These are phyloP conservation scores for Aegilops sharonensis DNA, from an alignment of 176 grass and related monocot species.

Conservation along the genomic window DNA sequence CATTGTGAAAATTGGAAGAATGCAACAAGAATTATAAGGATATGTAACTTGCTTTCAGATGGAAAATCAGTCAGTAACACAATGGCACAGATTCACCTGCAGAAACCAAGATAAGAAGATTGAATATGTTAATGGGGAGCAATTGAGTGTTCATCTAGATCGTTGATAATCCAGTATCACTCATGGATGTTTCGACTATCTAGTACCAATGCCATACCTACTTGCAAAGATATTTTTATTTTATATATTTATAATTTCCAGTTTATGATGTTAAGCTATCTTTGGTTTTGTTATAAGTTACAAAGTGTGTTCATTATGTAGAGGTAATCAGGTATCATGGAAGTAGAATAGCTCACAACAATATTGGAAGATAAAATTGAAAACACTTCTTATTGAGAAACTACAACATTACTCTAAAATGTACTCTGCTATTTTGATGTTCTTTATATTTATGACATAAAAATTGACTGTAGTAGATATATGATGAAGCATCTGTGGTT, in stretches of 20 bases:
- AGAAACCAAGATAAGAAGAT: slow-evolving; percentile 34
- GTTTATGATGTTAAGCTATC: not conserved
- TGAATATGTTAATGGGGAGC: slow-evolving; percentile 18
- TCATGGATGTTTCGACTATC: not conserved
- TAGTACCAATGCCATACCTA: not conserved
- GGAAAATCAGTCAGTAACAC: slow-evolving; percentile 38
- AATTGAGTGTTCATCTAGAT: not conserved
- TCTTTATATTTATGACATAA: not conserved
- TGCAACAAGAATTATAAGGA: slow-evolving; percentile 30
- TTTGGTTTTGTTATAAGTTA: not conserved
- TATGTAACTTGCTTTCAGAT: slow-evolving; percentile 39
- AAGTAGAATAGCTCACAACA: not conserved
- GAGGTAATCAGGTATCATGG: not conserved
- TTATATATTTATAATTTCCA: not conserved
- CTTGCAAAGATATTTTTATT: not conserved
- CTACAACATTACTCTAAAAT: not conserved
- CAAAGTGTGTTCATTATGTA: not conserved
- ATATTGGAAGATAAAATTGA: not conserved
- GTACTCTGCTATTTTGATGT: not conserved
- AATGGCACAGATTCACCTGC: slow-evolving; percentile 27
- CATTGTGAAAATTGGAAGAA: slow-evolving; percentile 29
- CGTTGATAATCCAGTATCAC: not conserved
- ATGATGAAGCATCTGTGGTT: not conserved
- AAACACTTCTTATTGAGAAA: not conserved
- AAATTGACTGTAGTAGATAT: not conserved